These are phyloP conservation scores for Climacium dendroides DNA, from an alignment of 225 moss, liverwort and hornwort species.

Conservation along the genomic window DNA sequence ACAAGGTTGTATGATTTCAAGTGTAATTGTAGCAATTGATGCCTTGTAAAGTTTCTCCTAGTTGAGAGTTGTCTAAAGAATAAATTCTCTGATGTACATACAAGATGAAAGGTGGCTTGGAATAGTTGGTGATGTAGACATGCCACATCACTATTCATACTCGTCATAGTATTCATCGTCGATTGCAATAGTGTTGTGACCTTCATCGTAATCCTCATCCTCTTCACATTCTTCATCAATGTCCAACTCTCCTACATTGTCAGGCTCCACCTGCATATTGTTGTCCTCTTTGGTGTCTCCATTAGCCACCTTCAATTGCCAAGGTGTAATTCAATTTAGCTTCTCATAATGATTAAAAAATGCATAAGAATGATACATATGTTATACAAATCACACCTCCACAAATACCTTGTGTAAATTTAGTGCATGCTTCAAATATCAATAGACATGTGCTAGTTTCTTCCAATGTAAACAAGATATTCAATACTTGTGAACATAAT, in stretches of 20 bases:
- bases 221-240: constrained; percentile 6
- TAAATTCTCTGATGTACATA: constrained; percentile 2
- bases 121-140: not conserved
- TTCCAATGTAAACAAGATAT: not conserved
- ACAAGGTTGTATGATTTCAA: not conserved
- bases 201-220: constrained; percentile 10
- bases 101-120: not conserved
- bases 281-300: constrained; percentile 28
- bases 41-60: not conserved
- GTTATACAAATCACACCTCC: not conserved
- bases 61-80: not conserved
- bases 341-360: not conserved
- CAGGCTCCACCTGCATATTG: constrained; percentile 7
- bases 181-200: not conserved
- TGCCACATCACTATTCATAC: not conserved
- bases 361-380: not conserved
- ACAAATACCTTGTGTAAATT: not conserved
- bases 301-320: constrained; percentile 10
- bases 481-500: not conserved
- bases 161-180: constrained; percentile 32
- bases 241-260: constrained; percentile 31
- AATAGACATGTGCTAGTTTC: not conserved
- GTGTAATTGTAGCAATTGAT: not conserved
- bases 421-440: not conserved
- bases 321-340: not conserved